A percentile compares a stretch with the other conserved stretches of the same genome.
Evolutionary conservation across 2,329 filamentous ascomycete genomes (phyloP).

Genomic region (Aplosporella prunicola): DNA sequence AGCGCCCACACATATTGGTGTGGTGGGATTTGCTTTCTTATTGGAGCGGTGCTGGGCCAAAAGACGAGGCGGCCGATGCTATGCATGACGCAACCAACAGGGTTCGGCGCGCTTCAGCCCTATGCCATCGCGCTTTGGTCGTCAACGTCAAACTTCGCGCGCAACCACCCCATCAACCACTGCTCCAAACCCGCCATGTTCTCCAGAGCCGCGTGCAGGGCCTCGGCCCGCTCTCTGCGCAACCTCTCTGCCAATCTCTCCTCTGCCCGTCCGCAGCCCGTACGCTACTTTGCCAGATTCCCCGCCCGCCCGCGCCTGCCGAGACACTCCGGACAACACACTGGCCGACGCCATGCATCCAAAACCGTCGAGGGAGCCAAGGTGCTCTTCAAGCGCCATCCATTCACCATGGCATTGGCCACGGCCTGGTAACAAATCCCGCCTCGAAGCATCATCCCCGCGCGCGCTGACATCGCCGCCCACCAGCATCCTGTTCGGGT

Average conservation of each 20-base stretch:
- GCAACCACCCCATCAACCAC: no score
- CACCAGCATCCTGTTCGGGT: slow-evolving; percentile 28
- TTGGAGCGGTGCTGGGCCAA: neutral
- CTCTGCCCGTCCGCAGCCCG: no score
- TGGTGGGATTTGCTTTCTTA: neutral
- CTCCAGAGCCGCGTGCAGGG: slow-evolving; percentile 22
- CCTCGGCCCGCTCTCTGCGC: slow-evolving; percentile 20
- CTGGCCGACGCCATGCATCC: slow-evolving; percentile 20
- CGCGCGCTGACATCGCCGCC: slow-evolving; percentile 3
- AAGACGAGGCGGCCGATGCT: no score
- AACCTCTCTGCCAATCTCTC: slow-evolving; percentile 15
- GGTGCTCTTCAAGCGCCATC: slow-evolving; percentile 29
- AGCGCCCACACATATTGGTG: slow-evolving; percentile 55
- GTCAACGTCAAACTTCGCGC: no score
- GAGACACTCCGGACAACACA: slow-evolving; percentile 17
- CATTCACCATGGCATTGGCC: slow-evolving; percentile 30
- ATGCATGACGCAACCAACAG: no score
- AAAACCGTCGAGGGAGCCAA: slow-evolving; percentile 20
- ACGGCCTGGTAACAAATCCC: slow-evolving; percentile 21
- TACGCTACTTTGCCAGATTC: slow-evolving; percentile 16
- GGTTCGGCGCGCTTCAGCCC: no score
- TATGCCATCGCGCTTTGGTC: no score
- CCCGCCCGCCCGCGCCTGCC: slow-evolving; percentile 20
- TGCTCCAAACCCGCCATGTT: slow-evolving; percentile 26
- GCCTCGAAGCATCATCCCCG: no score